phyloP scores from a whole-genome alignment of 2,329 filamentous ascomycete genomes.

The Teratosphaeria destructans region DNA sequence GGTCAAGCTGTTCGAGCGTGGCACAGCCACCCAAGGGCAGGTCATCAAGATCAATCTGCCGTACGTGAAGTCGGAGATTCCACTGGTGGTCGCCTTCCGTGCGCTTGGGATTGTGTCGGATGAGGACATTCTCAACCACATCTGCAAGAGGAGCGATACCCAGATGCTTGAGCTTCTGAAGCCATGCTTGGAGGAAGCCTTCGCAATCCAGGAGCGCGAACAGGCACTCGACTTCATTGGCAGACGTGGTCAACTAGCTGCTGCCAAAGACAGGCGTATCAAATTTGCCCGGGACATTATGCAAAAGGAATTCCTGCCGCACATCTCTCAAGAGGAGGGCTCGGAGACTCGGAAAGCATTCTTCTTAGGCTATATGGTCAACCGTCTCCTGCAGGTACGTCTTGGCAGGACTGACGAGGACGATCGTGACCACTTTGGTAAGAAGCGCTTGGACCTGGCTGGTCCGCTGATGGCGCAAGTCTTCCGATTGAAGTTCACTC shows the following conservation, averaged over 20 bases:
- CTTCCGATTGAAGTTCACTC: conserved; percentile 83
- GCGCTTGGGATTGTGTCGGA: conserved; percentile 93
- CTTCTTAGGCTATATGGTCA: conserved; percentile 98
- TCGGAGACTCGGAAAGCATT: conserved; percentile 95
- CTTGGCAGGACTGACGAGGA: conserved; percentile 88
- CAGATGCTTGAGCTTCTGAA: conserved; percentile 97
- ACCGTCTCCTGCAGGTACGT: conserved; percentile 86
- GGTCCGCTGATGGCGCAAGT: conserved; percentile 91
- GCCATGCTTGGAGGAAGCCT: conserved; percentile 93
- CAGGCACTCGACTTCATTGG: conserved; percentile 92
- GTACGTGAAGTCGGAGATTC: conserved; percentile 87
- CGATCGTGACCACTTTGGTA: conserved; percentile 97
- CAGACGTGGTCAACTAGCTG: conserved; percentile 69
- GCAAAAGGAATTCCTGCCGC: conserved; percentile 91
- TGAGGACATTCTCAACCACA: conserved; percentile 95
- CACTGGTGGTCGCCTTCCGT: conserved; percentile 90
- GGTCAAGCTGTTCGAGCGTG: conserved; percentile 62
- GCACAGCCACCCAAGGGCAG: conserved; percentile 65
- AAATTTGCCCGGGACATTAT: conserved; percentile 88
- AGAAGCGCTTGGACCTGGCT: conserved; percentile 93
- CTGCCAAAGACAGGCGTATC: conserved; percentile 78
- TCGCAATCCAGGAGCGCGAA: conserved; percentile 90
- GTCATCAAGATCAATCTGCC: conserved; percentile 86
- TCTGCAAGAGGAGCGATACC: conserved; percentile 88
- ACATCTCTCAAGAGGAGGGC: conserved; percentile 90